Conservation (phyloP, 192 early-diverging fungal genomes). For the Lobosporangium transversale region DNA sequence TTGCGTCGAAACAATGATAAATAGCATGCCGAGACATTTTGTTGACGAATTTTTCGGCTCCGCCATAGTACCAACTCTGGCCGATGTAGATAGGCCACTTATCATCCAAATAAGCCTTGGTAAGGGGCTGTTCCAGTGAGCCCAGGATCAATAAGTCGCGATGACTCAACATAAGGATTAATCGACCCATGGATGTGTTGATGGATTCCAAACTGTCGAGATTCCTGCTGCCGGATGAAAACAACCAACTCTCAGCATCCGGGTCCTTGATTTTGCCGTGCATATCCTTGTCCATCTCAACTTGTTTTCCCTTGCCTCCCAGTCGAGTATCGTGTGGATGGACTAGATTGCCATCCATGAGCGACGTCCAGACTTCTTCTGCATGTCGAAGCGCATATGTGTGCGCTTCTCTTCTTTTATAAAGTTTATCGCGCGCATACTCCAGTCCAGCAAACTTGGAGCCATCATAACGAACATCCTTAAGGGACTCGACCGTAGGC, state of each 20-base stretch:
- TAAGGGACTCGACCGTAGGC: slow-evolving; percentile 16
- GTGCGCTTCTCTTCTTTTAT: slow-evolving; percentile 19
- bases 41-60: slow-evolving; percentile 41
- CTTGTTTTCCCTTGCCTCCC: slow-evolving; percentile 38
- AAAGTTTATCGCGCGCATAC: slow-evolving; percentile 21
- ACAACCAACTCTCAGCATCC: not conserved
- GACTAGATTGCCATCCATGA: not conserved
- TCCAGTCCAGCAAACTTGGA: slow-evolving; percentile 39
- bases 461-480: slow-evolving; percentile 14
- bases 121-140: slow-evolving; percentile 32
- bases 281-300: not conserved
- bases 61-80: slow-evolving; percentile 40
- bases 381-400: slow-evolving; percentile 17
- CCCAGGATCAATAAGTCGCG: slow-evolving; percentile 38
- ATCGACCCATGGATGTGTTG: slow-evolving; percentile 20
- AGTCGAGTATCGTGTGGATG: slow-evolving; percentile 34
- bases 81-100: slow-evolving; percentile 44
- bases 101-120: slow-evolving; percentile 23
- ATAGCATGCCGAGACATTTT: slow-evolving; percentile 26
- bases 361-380: not conserved
- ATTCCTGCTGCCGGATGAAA: not conserved
- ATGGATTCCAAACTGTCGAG: not conserved
- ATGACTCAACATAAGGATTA: slow-evolving; percentile 48
- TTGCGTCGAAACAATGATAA: slow-evolving; percentile 49
- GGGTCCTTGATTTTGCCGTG: slow-evolving; percentile 2